phyloP scores from a whole-genome alignment of 495 filamentous ascomycete species.

The Haplographium delicatum region DNA sequence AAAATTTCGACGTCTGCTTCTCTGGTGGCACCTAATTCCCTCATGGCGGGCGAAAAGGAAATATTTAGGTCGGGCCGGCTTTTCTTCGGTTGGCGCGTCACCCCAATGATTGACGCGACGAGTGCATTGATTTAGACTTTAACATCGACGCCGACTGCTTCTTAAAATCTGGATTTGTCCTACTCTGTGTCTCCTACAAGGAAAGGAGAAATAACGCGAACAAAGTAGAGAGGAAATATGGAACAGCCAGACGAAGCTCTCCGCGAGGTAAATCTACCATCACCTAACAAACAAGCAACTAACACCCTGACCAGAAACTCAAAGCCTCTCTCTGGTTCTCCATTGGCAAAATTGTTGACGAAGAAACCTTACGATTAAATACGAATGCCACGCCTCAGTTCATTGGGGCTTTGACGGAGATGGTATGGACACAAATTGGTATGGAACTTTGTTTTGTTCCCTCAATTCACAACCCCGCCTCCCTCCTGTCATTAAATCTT shows the following conservation, averaged over 20 bases:
- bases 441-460: constrained; percentile 23
- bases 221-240: constrained; percentile 5
- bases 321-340: constrained; percentile 93
- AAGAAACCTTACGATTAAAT: constrained; percentile 69
- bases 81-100: constrained; percentile 11
- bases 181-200: too few species aligned
- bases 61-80: not conserved
- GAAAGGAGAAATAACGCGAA: too few species aligned
- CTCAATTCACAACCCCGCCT: not conserved
- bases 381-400: constrained; percentile 93
- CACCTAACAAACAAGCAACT: not conserved
- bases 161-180: too few species aligned
- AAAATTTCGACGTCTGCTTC: too few species aligned
- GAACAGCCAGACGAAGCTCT: constrained; percentile 6
- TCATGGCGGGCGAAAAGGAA: constrained; percentile 1
- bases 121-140: too few species aligned
- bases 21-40: too few species aligned
- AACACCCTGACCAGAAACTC: constrained; percentile 55
- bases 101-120: too few species aligned
- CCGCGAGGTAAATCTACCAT: constrained; percentile 1
- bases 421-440: constrained; percentile 91
- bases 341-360: constrained; percentile 85
- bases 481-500: not conserved
- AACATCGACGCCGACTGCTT: constrained; percentile 2
- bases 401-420: constrained; percentile 84